Conservation (phyloP, 2,329 filamentous ascomycete genomes). For the Cladosporium sp. region DNA sequence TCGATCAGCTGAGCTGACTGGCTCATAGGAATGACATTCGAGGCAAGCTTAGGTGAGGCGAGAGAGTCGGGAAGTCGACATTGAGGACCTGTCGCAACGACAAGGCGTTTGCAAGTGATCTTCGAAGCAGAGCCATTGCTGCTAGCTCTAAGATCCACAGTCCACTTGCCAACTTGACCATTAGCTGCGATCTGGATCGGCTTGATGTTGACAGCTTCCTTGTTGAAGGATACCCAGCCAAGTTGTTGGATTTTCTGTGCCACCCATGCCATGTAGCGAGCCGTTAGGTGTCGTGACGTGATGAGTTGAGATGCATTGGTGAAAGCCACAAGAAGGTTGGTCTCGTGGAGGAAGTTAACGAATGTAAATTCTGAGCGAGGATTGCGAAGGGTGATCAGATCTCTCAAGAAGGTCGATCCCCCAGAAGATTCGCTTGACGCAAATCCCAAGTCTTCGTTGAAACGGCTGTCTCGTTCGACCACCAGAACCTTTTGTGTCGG, state of each 20-base stretch:
- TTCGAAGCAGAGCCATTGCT: constrained; percentile 16
- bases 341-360: constrained; percentile 27
- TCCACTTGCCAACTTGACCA: constrained; percentile 19
- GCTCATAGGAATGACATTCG: constrained; percentile 19
- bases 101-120: constrained; percentile 19
- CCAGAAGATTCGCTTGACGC: constrained; percentile 20
- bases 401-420: constrained; percentile 23
- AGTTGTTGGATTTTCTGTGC: constrained; percentile 20
- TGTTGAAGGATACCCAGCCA: constrained; percentile 24
- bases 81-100: constrained; percentile 21
- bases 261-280: constrained; percentile 26
- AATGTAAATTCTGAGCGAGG: constrained; percentile 28
- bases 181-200: constrained; percentile 14
- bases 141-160: constrained; percentile 15
- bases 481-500: constrained; percentile 19
- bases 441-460: constrained; percentile 19
- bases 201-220: constrained; percentile 19
- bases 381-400: constrained; percentile 27
- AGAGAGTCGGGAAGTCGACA: constrained; percentile 18
- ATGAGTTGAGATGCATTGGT: constrained; percentile 26
- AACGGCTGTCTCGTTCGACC: constrained; percentile 19
- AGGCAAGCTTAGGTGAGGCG: constrained; percentile 12
- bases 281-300: constrained; percentile 22
- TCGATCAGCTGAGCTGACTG: constrained; percentile 16
- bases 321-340: constrained; percentile 24